Percentiles rank a stretch among this genome's conserved stretches.
phyloP scores from a whole-genome alignment of 2,329 filamentous ascomycete genomes.

The Colletotrichum chlorophyti region DNA sequence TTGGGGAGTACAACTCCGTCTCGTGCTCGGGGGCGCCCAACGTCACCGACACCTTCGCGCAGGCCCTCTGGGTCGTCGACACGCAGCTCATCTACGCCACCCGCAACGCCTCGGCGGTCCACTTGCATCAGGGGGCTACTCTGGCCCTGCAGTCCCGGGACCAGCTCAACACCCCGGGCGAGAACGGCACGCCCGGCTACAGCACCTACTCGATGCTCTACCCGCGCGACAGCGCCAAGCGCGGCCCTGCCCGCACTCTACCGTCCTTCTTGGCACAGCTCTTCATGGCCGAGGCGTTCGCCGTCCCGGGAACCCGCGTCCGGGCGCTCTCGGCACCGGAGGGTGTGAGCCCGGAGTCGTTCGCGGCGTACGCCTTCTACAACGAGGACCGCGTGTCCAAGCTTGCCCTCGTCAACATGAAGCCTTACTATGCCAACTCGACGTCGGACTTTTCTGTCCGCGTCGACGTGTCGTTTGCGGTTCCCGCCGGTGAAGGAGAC shows the following conservation, averaged over 20 bases:
- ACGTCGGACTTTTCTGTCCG: slow-evolving; percentile 1
- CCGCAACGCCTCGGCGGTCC: slow-evolving; percentile 43
- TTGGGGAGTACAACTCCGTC: slow-evolving; percentile 49
- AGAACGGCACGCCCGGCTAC: slow-evolving; percentile 18
- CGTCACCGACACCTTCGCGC: slow-evolving; percentile 48
- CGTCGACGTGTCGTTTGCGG: background rate
- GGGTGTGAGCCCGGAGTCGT: background rate
- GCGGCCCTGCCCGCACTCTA: slow-evolving; percentile 18
- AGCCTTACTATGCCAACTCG: slow-evolving; percentile 14
- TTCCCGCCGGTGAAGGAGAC: background rate
- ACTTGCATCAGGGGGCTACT: slow-evolving; percentile 38
- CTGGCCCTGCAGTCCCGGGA: slow-evolving; percentile 27
- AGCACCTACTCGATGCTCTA: slow-evolving; percentile 31
- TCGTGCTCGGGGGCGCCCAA: slow-evolving; percentile 45
- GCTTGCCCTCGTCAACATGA: slow-evolving; percentile 14
- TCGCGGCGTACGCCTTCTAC: slow-evolving; percentile 16
- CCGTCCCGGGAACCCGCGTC: background rate
- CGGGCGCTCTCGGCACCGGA: background rate
- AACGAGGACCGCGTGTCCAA: background rate
- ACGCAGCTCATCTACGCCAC: slow-evolving; percentile 44
- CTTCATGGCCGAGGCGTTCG: slow-evolving; percentile 28
- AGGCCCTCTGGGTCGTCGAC: slow-evolving; percentile 47
- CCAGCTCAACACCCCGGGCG: slow-evolving; percentile 25
- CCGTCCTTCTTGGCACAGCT: slow-evolving; percentile 26
- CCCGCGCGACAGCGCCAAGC: slow-evolving; percentile 26